Percentiles rank a stretch among this genome's conserved stretches.
These are phyloP conservation scores for Pelargonium fulgidum DNA, from an alignment of 441 rosid genomes.

Conservation along the genomic window DNA sequence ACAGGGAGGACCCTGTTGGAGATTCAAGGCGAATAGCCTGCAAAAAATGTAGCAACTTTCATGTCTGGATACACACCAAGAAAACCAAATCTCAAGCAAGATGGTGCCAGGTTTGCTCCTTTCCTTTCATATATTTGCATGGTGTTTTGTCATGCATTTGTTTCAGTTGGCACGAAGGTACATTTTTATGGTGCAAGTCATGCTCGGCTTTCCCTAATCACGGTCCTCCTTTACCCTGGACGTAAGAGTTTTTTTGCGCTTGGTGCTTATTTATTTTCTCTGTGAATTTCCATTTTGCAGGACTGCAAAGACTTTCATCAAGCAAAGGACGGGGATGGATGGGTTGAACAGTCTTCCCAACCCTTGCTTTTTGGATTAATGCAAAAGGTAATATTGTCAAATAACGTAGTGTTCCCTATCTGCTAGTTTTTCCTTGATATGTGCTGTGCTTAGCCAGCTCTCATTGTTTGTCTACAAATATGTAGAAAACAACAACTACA, in stretches of 20 bases:
- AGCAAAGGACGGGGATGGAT: conserved; percentile 98
- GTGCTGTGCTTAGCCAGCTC: conserved; percentile 5
- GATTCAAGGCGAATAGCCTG: conserved; percentile 81
- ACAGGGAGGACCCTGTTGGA: conserved; percentile 54
- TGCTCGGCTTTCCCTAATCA: conserved; percentile 10
- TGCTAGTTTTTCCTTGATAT: not conserved
- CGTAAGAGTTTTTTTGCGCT: conserved; percentile 6
- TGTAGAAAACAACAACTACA: not conserved
- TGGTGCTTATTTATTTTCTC: conserved; percentile 17
- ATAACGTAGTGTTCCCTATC: not conserved
- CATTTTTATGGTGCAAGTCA: conserved; percentile 12
- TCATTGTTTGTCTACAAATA: conserved; percentile 9
- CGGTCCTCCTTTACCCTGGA: conserved; percentile 2
- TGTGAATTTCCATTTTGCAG: conserved; percentile 36
- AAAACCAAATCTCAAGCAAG: conserved; percentile 83
- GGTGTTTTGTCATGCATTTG: conserved; percentile 2
- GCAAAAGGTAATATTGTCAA: conserved; percentile 53
- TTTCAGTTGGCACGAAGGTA: conserved; percentile 1
- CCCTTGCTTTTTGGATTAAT: conserved; percentile 68
- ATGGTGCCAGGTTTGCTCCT: conserved; percentile 90
- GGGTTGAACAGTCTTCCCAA: conserved; percentile 88
- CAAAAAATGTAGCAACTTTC: conserved; percentile 71
- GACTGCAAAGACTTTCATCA: conserved; percentile 91
- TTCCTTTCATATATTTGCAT: conserved; percentile 2
- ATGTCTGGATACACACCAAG: conserved; percentile 66